Evolutionary conservation across 495 filamentous ascomycete genomes (phyloP).

Genomic region (Filosporella fistucella): DNA sequence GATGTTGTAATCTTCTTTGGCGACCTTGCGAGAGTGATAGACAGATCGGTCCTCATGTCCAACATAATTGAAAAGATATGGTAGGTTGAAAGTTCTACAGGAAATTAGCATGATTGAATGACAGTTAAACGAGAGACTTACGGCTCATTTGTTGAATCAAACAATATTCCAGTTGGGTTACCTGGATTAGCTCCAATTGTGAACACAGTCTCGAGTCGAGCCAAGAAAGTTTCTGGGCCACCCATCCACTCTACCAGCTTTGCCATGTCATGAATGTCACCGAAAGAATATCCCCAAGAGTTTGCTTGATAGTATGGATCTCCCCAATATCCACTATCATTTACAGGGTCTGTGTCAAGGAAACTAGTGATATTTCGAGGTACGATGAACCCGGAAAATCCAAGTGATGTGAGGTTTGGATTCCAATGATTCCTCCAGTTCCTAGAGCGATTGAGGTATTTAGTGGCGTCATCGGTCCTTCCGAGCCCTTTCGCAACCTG

Average conservation of each 20-base stretch:
- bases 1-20: constrained; percentile 48
- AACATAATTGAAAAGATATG: constrained; percentile 69
- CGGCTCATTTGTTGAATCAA: constrained; percentile 67
- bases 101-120: background rate
- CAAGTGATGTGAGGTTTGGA: constrained; percentile 41
- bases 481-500: constrained; percentile 55
- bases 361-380: constrained; percentile 55
- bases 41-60: constrained; percentile 56
- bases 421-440: constrained; percentile 78
- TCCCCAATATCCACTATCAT: constrained; percentile 62
- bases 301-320: constrained; percentile 55
- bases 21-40: constrained; percentile 46
- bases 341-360: constrained; percentile 52
- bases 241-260: constrained; percentile 52
- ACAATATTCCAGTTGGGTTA: constrained; percentile 52
- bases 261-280: constrained; percentile 61
- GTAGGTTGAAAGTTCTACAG: constrained; percentile 30
- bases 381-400: constrained; percentile 61
- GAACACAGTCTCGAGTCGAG: constrained; percentile 60
- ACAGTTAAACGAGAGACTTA: background rate
- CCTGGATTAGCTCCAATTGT: constrained; percentile 45
- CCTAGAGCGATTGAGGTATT: constrained; percentile 59
- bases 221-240: constrained; percentile 49
- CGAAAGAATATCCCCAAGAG: constrained; percentile 66
- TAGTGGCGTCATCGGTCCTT: constrained; percentile 43